Evolutionary conservation across 225 moss, liverwort and hornwort species (phyloP).

Genomic region (Thuidium tamariscinum): DNA sequence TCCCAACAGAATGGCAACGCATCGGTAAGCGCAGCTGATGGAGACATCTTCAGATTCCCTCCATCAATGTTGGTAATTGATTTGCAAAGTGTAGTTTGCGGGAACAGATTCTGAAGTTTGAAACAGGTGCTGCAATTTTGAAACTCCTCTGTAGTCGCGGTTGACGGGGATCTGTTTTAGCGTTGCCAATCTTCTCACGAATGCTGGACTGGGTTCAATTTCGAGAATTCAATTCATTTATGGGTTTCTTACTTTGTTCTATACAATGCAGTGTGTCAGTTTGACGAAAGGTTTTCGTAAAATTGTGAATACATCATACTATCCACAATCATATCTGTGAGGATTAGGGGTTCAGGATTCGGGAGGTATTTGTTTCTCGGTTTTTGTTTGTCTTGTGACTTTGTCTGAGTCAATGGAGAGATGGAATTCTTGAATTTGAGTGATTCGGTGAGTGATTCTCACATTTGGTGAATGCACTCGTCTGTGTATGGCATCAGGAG

Average conservation of each 20-base stretch:
- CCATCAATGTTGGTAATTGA: background rate
- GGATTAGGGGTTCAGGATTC: background rate
- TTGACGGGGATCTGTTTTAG: background rate
- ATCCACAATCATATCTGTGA: background rate
- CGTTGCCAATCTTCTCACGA: background rate
- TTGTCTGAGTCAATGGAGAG: background rate
- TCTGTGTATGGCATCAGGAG: background rate
- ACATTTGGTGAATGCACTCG: background rate
- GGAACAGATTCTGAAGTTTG: background rate
- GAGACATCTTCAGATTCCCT: background rate
- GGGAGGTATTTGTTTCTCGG: background rate
- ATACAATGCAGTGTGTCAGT: background rate
- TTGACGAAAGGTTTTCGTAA: background rate
- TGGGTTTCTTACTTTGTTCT: background rate
- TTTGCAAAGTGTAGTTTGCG: background rate
- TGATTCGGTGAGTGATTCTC: background rate
- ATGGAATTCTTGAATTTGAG: background rate
- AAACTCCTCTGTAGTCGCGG: background rate
- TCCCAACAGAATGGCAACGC: background rate
- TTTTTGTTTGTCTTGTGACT: background rate
- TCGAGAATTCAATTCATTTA: background rate
- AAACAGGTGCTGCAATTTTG: background rate
- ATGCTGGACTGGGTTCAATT: background rate
- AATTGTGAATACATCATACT: background rate
- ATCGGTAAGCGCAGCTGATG: background rate